These are phyloP conservation scores for Rosa chinensis DNA, from an alignment of 306 rosid genomes.

Conservation along the genomic window DNA sequence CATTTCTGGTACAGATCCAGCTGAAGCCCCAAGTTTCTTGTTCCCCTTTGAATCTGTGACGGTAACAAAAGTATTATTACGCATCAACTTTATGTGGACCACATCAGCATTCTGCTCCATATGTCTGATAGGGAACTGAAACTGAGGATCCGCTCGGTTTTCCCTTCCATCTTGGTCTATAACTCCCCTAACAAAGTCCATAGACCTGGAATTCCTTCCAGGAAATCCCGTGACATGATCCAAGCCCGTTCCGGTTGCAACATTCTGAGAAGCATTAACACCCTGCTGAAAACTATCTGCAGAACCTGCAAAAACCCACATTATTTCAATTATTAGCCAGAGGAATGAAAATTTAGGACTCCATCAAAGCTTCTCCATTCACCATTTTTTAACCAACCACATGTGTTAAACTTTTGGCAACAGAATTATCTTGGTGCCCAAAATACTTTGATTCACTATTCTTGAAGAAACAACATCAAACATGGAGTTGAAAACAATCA, in stretches of 20 bases:
- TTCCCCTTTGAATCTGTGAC: slow-evolving; percentile 74
- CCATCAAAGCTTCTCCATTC: not conserved
- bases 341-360: not conserved
- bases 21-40: slow-evolving; percentile 58
- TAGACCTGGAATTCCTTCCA: slow-evolving; percentile 10
- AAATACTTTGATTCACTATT: not conserved
- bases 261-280: slow-evolving; percentile 20
- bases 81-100: slow-evolving; percentile 76
- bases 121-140: not conserved
- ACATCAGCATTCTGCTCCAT: slow-evolving; percentile 61
- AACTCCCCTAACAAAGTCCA: slow-evolving; percentile 50
- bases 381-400: not conserved
- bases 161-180: slow-evolving; percentile 44
- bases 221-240: slow-evolving; percentile 12
- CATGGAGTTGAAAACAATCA: not conserved
- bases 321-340: not conserved
- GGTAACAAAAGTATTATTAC: slow-evolving; percentile 71
- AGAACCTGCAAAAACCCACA: slow-evolving; percentile 12
- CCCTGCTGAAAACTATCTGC: slow-evolving; percentile 12
- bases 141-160: slow-evolving; percentile 17
- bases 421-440: not conserved
- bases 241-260: slow-evolving; percentile 18
- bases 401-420: not conserved
- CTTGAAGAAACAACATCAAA: not conserved
- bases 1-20: slow-evolving; percentile 63